These are phyloP conservation scores for Populus hybrid DNA, from an alignment of 441 rosid species.

Conservation along the genomic window DNA sequence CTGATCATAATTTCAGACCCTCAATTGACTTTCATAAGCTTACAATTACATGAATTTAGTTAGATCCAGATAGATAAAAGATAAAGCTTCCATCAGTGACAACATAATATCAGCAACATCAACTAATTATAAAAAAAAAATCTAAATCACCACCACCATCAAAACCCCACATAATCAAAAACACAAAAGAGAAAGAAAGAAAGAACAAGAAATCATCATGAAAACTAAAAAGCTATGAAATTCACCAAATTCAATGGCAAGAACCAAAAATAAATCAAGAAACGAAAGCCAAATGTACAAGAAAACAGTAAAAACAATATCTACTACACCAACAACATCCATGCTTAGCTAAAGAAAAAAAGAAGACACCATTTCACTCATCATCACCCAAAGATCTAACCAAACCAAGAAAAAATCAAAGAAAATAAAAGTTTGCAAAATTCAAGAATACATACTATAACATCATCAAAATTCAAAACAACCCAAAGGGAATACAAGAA, in stretches of 20 bases:
- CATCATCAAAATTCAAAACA: background rate
- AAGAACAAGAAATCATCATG: background rate
- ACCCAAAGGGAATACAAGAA: no score
- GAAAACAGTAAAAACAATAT: slow-evolving; percentile 2
- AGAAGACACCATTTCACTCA: background rate
- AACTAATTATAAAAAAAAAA: background rate
- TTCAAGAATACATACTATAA: background rate
- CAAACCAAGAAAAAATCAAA: background rate
- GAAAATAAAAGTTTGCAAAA: background rate
- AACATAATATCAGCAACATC: background rate
- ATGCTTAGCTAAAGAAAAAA: background rate
- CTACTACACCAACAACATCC: background rate
- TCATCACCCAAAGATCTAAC: background rate
- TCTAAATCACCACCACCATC: background rate
- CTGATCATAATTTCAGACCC: slow-evolving; percentile 5
- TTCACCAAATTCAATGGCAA: background rate
- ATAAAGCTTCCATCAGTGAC: background rate
- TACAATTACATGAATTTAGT: slow-evolving; percentile 14
- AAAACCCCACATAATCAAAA: background rate
- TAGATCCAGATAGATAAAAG: slow-evolving; percentile 19
- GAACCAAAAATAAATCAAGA: background rate
- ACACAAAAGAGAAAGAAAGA: background rate
- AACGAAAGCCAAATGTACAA: background rate
- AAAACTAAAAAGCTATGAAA: background rate
- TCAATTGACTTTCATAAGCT: no score